Conservation (phyloP, 2,329 filamentous ascomycete species). For the Xylariaceae sp. region DNA sequence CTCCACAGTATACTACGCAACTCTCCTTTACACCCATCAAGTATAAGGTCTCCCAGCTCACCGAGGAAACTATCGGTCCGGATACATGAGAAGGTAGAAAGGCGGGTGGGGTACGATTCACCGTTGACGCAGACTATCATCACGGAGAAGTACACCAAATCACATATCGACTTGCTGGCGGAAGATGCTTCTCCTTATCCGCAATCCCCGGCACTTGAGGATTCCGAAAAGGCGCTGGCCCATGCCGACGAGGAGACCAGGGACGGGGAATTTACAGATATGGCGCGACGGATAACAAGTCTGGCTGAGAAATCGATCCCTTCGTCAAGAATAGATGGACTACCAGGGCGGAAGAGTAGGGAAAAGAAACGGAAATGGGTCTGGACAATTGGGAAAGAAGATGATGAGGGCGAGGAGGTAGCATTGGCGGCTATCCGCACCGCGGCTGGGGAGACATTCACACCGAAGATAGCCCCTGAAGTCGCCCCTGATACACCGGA, state of each 20-base stretch:
- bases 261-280: constrained; percentile 59
- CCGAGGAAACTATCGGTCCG: constrained; percentile 50
- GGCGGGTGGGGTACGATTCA: constrained; percentile 56
- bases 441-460: constrained; percentile 28
- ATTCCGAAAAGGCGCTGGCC: constrained; percentile 40
- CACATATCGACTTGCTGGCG: constrained; percentile 56
- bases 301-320: constrained; percentile 39
- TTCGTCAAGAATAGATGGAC: constrained; percentile 37
- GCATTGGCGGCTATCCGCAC: constrained; percentile 38
- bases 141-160: constrained; percentile 56
- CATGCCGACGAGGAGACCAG: constrained; percentile 50
- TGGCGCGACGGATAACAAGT: constrained; percentile 51
- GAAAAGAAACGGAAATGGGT: constrained; percentile 61
- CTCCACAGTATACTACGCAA: constrained; percentile 62
- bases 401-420: constrained; percentile 38
- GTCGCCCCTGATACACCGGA: constrained; percentile 14
- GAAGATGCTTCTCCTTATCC: constrained; percentile 51
- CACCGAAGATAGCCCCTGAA: constrained; percentile 10
- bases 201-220: constrained; percentile 33
- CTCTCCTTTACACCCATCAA: constrained; percentile 54
- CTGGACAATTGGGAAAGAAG: constrained; percentile 57
- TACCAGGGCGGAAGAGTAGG: constrained; percentile 49
- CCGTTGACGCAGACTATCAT: constrained; percentile 59
- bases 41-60: constrained; percentile 45
- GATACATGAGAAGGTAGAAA: constrained; percentile 48